phyloP scores from a whole-genome alignment of 2,329 filamentous ascomycete genomes.

The Aspergillus terreus region DNA sequence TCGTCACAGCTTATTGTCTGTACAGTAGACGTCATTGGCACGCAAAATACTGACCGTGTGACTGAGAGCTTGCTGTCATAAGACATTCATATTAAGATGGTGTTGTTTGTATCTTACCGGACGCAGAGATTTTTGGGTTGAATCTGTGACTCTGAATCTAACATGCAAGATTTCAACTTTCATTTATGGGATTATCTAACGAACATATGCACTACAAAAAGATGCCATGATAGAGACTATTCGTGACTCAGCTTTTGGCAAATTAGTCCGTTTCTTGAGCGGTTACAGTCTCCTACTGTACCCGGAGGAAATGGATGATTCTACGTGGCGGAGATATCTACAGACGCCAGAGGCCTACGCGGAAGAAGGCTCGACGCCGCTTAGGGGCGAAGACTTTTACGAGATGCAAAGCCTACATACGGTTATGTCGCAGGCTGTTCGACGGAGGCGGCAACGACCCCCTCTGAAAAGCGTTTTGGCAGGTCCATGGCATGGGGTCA shows the following conservation, averaged over 20 bases:
- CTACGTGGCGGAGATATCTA: not conserved
- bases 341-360: not conserved
- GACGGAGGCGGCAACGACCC: not conserved
- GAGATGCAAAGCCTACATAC: not conserved
- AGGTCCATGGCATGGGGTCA: not conserved
- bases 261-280: not conserved
- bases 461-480: not conserved
- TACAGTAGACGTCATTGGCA: too few species aligned
- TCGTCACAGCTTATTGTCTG: too few species aligned
- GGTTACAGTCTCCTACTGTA: not conserved
- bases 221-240: not conserved
- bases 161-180: too few species aligned
- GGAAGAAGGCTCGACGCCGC: not conserved
- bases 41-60: too few species aligned
- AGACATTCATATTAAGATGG: too few species aligned
- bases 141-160: too few species aligned
- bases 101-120: too few species aligned
- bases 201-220: too few species aligned
- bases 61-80: too few species aligned
- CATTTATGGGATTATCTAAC: too few species aligned
- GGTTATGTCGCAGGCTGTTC: not conserved
- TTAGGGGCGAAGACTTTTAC: not conserved
- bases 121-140: too few species aligned
- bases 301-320: not conserved
- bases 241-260: not conserved